Conservation (phyloP, 768 basidiomycete genomes). For the Naganishia antarctica region DNA sequence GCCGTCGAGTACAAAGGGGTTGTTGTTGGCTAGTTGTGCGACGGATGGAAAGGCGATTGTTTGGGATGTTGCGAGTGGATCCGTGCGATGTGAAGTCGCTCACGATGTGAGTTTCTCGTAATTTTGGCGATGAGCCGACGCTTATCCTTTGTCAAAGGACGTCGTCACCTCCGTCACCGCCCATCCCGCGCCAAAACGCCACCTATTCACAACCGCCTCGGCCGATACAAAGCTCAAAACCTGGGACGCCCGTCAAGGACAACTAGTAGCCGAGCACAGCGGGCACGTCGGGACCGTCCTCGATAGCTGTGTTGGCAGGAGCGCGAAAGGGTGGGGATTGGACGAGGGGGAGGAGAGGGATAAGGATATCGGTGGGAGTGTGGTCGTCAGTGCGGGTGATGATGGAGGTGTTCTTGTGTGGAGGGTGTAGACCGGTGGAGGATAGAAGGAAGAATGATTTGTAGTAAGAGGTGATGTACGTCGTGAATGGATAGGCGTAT, state of each 20-base stretch:
- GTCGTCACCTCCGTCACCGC: conserved; percentile 74
- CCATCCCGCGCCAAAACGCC: conserved; percentile 67
- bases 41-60: conserved; percentile 92
- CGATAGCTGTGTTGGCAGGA: conserved; percentile 63
- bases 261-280: conserved; percentile 68
- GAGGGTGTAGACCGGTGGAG: conserved; percentile 41
- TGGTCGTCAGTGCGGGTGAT: conserved; percentile 83
- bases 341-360: conserved; percentile 12
- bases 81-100: conserved; percentile 70
- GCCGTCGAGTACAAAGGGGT: conserved; percentile 46
- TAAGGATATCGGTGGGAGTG: conserved; percentile 49
- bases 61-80: conserved; percentile 87
- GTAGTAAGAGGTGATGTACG: not conserved
- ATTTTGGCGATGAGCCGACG: not conserved
- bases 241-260: conserved; percentile 86
- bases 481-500: too few relatives aligned
- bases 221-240: conserved; percentile 81
- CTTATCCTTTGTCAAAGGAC: conserved; percentile 58
- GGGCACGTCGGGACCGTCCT: conserved; percentile 78
- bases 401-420: conserved; percentile 81
- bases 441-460: too few relatives aligned
- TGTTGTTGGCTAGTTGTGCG: conserved; percentile 72
- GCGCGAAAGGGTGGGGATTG: conserved; percentile 29
- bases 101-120: conserved; percentile 61
- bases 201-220: conserved; percentile 77